These are phyloP conservation scores for Flaveria bidentis DNA, from an alignment of 129 eudicot species.

Conservation along the genomic window DNA sequence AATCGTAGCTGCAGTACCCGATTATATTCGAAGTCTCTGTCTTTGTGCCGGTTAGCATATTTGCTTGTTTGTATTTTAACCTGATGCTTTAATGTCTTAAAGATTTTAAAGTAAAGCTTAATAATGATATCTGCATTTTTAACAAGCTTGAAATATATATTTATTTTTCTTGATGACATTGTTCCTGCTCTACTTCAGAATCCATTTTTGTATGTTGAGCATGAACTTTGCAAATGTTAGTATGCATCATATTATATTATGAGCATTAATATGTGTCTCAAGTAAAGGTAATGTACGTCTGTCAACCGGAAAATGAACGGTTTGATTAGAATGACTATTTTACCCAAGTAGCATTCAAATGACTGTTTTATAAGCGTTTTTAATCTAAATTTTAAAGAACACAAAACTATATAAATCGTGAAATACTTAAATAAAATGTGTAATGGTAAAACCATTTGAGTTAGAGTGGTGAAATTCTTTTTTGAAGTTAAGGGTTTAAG, in stretches of 20 bases:
- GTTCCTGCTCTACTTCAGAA: not conserved
- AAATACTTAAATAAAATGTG: too few species aligned
- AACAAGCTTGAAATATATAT: slow-evolving; percentile 1
- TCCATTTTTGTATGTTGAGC: not conserved
- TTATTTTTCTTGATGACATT: not conserved
- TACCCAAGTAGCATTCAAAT: not conserved
- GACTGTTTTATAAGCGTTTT: too few species aligned
- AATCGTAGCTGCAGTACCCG: not conserved
- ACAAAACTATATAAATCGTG: too few species aligned
- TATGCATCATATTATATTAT: not conserved
- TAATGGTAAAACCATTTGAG: too few species aligned
- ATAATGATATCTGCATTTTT: slow-evolving; percentile 31
- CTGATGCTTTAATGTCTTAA: slow-evolving; percentile 30
- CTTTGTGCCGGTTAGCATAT: slow-evolving; percentile 24
- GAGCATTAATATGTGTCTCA: not conserved
- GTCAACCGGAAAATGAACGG: too few species aligned
- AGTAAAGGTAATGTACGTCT: too few species aligned
- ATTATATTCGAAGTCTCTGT: slow-evolving; percentile 2
- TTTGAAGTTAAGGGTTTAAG: too few species aligned
- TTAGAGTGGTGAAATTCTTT: too few species aligned
- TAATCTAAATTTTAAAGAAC: too few species aligned
- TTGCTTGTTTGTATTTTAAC: slow-evolving; percentile 24
- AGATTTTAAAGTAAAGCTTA: slow-evolving; percentile 25
- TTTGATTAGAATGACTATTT: not conserved
- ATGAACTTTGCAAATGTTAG: not conserved